These are phyloP conservation scores for Collybiopsis confluens DNA, from an alignment of 768 basidiomycete species.

Conservation along the genomic window DNA sequence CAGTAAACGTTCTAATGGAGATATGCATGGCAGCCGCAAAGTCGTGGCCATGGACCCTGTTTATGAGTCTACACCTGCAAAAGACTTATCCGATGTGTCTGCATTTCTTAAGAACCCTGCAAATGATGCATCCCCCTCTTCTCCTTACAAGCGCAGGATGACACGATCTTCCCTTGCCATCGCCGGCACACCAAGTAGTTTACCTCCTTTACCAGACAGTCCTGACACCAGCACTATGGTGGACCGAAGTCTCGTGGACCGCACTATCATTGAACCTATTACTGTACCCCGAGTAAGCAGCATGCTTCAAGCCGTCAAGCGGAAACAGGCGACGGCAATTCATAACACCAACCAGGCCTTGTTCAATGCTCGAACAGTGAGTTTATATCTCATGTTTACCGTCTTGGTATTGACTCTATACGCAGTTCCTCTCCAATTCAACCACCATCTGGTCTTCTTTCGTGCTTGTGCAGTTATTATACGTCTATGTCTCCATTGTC, in stretches of 20 bases:
- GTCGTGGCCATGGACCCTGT: constrained; percentile 26
- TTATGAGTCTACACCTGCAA: constrained; percentile 44
- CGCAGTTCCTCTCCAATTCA: constrained; percentile 61
- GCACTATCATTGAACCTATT: constrained; percentile 34
- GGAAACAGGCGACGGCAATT: constrained; percentile 29
- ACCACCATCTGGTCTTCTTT: constrained; percentile 57
- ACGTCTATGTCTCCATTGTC: constrained; percentile 46
- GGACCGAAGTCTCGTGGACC: constrained; percentile 17
- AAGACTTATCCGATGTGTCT: constrained; percentile 48
- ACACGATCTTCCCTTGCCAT: constrained; percentile 19
- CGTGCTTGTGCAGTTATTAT: constrained; percentile 48
- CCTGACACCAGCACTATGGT: constrained; percentile 23
- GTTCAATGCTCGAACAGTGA: constrained; percentile 31
- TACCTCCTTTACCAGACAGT: constrained; percentile 27
- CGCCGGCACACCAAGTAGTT: constrained; percentile 31
- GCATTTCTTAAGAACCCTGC: constrained; percentile 43
- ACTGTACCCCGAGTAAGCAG: constrained; percentile 24
- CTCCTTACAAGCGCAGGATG: constrained; percentile 6
- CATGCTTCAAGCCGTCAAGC: constrained; percentile 27
- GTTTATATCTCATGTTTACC: constrained; percentile 13
- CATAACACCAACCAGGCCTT: constrained; percentile 33
- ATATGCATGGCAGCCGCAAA: constrained; percentile 21
- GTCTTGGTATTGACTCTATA: constrained; percentile 2
- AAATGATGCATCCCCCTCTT: constrained; percentile 17
- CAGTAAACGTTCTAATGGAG: constrained; percentile 16